Evolutionary conservation across 139 green algal genomes (phyloP), one percentile per base, ranked within the genome.

Genomic region (Eudorina sp.): DNA sequence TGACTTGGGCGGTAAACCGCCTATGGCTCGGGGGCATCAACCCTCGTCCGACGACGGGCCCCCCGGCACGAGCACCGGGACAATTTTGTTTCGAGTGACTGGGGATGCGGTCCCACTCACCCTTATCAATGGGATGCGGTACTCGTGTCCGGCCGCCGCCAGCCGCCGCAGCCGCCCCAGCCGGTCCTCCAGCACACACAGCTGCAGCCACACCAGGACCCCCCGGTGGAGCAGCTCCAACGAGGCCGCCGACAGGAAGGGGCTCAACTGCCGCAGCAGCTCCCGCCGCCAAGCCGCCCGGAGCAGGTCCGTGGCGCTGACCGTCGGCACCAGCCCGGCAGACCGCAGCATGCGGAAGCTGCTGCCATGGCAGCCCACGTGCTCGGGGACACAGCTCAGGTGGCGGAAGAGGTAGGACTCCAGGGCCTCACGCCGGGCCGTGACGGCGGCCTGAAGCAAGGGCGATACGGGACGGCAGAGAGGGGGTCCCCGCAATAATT

Each of bases 121-220:
- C 66, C 88, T 46, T 3, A 92, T 70, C 23, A 90, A 70, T 60
- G 60, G 4, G 0, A 40, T 4, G 4, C 16, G 36, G 58, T 76
- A 76, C 11, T 82, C 74, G 3, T 60, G 18, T 5, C 89, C 83
- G 13, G 83, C 89, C 21, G 38, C 5, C 55, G 38, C 31, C 79
- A 92, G 89, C 38, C 27, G 18, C 81, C 41, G n/a, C 86, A 94
- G 51, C 48, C 91, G 74, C 29, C 45, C 23, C 76, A 96, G 79
- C 64, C 84, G 75, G 83, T 96, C 93, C 90, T 95, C 92, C 48
- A 96, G 90, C 78, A 96, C 92, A 73, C 92, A 96, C 86, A 95
- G 88, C 90, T 94, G 88, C 90, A 94, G 89, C 92, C 93, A 95
- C 46, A 86, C 14, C 74, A 90, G 76, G 34, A 86, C 77, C 0